Conservation (phyloP, 306 rosid species). For the Begonia masoniana region DNA sequence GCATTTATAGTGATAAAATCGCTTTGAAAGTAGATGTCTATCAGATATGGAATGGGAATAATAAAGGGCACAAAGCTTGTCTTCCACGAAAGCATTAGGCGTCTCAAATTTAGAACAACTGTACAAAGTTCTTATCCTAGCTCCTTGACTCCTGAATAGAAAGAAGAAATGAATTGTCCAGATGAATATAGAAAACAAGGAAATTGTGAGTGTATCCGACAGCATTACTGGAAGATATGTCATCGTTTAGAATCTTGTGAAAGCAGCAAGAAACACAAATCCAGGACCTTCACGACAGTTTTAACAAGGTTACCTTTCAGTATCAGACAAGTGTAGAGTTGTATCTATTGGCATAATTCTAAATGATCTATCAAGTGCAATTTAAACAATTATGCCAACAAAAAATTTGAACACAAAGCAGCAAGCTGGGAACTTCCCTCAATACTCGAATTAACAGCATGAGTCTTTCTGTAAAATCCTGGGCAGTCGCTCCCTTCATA, state of each 20-base stretch:
- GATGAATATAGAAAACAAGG: neutral
- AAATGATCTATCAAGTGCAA: too few species aligned
- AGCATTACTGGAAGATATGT: neutral
- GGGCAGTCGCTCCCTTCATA: too few species aligned
- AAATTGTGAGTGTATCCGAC: neutral
- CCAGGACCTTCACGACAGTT: neutral
- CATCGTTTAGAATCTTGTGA: neutral
- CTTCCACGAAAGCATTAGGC: conserved; percentile 13
- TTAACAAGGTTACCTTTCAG: neutral
- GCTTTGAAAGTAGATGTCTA: conserved; percentile 7
- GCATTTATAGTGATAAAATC: conserved; percentile 24
- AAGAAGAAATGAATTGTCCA: neutral
- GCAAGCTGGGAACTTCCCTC: too few species aligned
- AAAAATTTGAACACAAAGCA: too few species aligned
- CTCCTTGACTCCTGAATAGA: conserved; percentile 36
- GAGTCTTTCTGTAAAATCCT: too few species aligned
- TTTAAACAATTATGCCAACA: too few species aligned
- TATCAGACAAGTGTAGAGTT: too few species aligned
- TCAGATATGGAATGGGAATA: conserved; percentile 9
- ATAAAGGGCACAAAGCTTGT: conserved; percentile 11
- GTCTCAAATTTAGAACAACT: conserved; percentile 26
- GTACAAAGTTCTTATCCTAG: conserved; percentile 20
- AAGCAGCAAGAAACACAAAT: neutral
- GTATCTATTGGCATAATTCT: too few species aligned
- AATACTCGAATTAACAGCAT: too few species aligned